phyloP scores from a whole-genome alignment of 768 basidiomycete genomes.

The Termitomyces sp. region DNA sequence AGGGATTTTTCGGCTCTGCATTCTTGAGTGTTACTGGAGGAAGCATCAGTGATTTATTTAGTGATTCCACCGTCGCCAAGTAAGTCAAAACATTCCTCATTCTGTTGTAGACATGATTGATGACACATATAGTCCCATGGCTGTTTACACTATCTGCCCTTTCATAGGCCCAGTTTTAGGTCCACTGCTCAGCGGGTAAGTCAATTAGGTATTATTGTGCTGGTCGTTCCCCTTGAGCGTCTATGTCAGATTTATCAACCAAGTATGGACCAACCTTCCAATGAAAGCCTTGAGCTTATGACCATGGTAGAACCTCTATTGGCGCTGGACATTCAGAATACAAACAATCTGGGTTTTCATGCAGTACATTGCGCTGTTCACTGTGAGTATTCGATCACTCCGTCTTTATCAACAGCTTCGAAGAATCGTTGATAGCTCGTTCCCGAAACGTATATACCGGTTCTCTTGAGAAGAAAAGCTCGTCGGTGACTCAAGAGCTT shows the following conservation, averaged over 20 bases:
- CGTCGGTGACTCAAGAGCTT: conserved; percentile 25
- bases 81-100: conserved; percentile 23
- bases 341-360: conserved; percentile 63
- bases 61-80: conserved; percentile 54
- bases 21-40: conserved; percentile 56
- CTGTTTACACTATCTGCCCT: conserved; percentile 48
- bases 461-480: conserved; percentile 58
- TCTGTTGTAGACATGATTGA: background rate
- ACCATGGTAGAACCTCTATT: conserved; percentile 40
- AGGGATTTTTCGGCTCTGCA: conserved; percentile 50
- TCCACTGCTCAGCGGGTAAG: conserved; percentile 55
- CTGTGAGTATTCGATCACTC: conserved; percentile 29
- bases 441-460: conserved; percentile 67
- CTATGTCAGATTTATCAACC: conserved; percentile 56
- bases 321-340: conserved; percentile 78
- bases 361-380: conserved; percentile 43
- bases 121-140: conserved; percentile 35
- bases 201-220: background rate
- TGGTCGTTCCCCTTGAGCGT: background rate
- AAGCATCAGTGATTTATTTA: conserved; percentile 50
- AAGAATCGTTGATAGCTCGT: conserved; percentile 37
- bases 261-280: conserved; percentile 27
- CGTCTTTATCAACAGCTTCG: background rate
- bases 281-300: background rate
- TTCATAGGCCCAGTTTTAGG: conserved; percentile 50